Evolutionary conservation across 805 yeast genomes (phyloP).

Genomic region (Schizosaccharomyces pombe): DNA sequence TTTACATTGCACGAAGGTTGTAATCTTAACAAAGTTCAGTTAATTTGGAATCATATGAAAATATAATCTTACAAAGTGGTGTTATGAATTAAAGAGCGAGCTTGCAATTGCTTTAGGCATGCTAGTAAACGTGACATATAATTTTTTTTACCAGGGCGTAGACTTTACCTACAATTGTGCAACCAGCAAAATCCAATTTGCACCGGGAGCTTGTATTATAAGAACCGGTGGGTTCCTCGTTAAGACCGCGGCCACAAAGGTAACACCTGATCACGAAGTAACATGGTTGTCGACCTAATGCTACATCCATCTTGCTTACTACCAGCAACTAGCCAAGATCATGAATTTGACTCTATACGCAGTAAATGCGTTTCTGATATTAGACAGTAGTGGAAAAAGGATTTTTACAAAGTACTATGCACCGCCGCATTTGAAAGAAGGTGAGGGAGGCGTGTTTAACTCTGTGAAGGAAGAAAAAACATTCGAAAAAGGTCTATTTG

Average conservation of each 20-base stretch:
- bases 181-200: too few relatives aligned
- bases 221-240: too few relatives aligned
- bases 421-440: constrained; percentile 26
- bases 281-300: too few relatives aligned
- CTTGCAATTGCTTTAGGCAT: not conserved
- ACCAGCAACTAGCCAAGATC: constrained; percentile 6
- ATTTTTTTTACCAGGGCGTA: too few relatives aligned
- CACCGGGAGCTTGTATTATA: too few relatives aligned
- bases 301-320: not conserved
- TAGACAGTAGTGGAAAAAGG: constrained; percentile 62
- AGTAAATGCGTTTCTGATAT: constrained; percentile 52
- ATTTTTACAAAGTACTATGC: constrained; percentile 66
- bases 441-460: constrained; percentile 15
- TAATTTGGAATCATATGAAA: not conserved
- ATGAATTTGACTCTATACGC: constrained; percentile 34
- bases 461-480: constrained; percentile 40
- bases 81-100: not conserved
- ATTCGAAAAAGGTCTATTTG: constrained; percentile 50
- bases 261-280: too few relatives aligned
- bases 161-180: too few relatives aligned
- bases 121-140: not conserved
- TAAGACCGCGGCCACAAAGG: not conserved
- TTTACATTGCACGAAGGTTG: not conserved
- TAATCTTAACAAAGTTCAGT: not conserved
- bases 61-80: not conserved